These are phyloP conservation scores for Seiridium unicorne DNA, from an alignment of 2,329 filamentous ascomycete genomes.

Conservation along the genomic window DNA sequence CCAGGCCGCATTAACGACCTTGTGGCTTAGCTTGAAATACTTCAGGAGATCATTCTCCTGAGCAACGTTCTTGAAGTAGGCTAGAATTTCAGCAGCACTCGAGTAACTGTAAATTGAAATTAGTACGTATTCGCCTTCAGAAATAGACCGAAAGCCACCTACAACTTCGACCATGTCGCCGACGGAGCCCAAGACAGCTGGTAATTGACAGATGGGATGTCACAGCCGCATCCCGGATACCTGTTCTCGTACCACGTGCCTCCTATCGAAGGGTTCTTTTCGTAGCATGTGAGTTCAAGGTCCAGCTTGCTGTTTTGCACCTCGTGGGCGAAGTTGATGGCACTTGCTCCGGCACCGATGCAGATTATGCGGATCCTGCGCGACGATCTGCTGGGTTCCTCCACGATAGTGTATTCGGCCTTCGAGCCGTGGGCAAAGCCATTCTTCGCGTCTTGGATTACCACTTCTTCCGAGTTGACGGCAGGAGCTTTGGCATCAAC, in stretches of 20 bases:
- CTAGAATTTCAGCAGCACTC: background rate
- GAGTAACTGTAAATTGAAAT: background rate
- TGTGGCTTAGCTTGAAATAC: background rate
- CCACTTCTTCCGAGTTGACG: too few relatives aligned
- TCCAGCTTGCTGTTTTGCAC: slow-evolving; percentile 1
- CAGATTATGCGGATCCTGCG: background rate
- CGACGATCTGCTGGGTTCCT: background rate
- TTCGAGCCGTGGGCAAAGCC: background rate
- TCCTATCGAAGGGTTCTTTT: slow-evolving; percentile 4
- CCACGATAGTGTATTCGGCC: background rate
- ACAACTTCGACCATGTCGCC: background rate
- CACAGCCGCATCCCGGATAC: slow-evolving; percentile 5
- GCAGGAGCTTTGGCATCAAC: too few relatives aligned
- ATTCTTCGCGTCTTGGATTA: too few relatives aligned
- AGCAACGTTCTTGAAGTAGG: slow-evolving; percentile 1
- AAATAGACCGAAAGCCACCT: background rate
- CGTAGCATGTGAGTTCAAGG: background rate
- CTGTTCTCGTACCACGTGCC: slow-evolving; percentile 6
- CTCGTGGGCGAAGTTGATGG: slow-evolving; percentile 2
- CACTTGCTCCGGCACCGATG: background rate
- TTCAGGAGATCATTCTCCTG: background rate
- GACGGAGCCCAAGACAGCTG: background rate
- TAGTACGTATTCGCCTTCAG: background rate
- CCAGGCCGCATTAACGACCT: background rate
- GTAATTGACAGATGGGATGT: slow-evolving; percentile 3